A percentile compares a stretch with the other conserved stretches of the same genome.
phyloP scores from a whole-genome alignment of 176 grass and related monocot genomes.

The Oryza longistaminata region DNA sequence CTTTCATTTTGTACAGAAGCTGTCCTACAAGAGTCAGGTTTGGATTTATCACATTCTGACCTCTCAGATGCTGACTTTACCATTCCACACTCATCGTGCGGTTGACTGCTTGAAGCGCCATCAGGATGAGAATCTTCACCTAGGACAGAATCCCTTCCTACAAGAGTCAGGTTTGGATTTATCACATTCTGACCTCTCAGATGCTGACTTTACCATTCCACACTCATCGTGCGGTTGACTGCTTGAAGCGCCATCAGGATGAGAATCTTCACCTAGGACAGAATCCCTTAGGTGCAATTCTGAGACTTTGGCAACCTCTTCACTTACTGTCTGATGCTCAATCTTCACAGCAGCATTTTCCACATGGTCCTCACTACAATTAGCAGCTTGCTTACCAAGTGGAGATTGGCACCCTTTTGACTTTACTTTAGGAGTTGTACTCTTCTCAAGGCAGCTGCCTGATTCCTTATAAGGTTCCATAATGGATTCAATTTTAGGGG shows the following conservation, averaged over 20 bases:
- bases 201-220: slow-evolving; percentile 8
- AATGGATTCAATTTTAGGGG: slow-evolving; percentile 28
- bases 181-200: slow-evolving; percentile 46
- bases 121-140: slow-evolving; percentile 36
- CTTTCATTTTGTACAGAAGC: slow-evolving; percentile 46
- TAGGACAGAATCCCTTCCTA: slow-evolving; percentile 20
- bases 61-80: slow-evolving; percentile 33
- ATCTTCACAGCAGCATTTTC: slow-evolving; percentile 39
- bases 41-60: slow-evolving; percentile 44
- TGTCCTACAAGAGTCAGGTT: slow-evolving; percentile 33
- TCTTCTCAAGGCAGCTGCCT: slow-evolving; percentile 23
- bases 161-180: slow-evolving; percentile 40
- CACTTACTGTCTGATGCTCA: slow-evolving; percentile 35
- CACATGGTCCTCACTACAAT: background rate
- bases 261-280: slow-evolving; percentile 27
- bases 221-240: slow-evolving; percentile 35
- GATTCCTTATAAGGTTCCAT: slow-evolving; percentile 4
- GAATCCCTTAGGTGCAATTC: slow-evolving; percentile 34
- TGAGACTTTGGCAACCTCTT: slow-evolving; percentile 36
- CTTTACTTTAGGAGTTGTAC: slow-evolving; percentile 29
- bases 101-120: slow-evolving; percentile 43
- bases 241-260: slow-evolving; percentile 37
- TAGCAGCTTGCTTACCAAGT: slow-evolving; percentile 35
- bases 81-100: slow-evolving; percentile 17
- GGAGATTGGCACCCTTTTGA: slow-evolving; percentile 35